A percentile compares a stretch with the other conserved stretches of the same genome.
Evolutionary conservation across 305 asterid species (phyloP).

Genomic region (Rubia occidens): DNA sequence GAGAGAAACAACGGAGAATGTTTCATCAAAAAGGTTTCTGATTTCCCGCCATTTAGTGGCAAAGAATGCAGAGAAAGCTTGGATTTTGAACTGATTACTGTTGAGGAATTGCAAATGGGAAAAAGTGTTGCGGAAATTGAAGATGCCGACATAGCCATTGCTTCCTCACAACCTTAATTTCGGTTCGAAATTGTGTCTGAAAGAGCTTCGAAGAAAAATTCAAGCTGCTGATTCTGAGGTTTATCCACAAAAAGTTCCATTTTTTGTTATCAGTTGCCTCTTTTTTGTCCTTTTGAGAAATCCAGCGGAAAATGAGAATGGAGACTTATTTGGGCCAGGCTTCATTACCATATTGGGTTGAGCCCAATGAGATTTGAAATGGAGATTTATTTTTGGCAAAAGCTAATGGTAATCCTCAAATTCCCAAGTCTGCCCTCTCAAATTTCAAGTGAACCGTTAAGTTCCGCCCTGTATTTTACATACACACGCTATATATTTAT

Average conservation of each 20-base stretch:
- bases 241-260: slow-evolving; percentile 11
- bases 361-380: too few species aligned
- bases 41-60: slow-evolving; percentile 31
- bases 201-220: not conserved
- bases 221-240: slow-evolving; percentile 12
- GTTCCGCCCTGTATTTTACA: too few species aligned
- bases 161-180: not conserved
- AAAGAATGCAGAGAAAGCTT: slow-evolving; percentile 32
- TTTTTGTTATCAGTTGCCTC: not conserved
- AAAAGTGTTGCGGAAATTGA: slow-evolving; percentile 38
- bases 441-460: too few species aligned
- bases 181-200: not conserved
- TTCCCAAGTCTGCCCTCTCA: not conserved
- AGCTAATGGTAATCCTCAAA: too few species aligned
- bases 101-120: slow-evolving; percentile 44
- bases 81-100: slow-evolving; percentile 32
- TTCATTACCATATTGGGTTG: not conserved
- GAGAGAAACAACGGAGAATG: slow-evolving; percentile 39
- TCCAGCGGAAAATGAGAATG: not conserved
- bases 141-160: slow-evolving; percentile 56
- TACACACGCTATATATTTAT: too few species aligned
- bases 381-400: too few species aligned
- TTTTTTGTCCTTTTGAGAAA: not conserved
- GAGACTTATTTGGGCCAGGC: slow-evolving; percentile 3
- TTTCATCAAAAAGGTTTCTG: slow-evolving; percentile 24